Evolutionary conservation across 2,329 filamentous ascomycete species (phyloP).

Genomic region (Phaeosphaeriaceae sp.): DNA sequence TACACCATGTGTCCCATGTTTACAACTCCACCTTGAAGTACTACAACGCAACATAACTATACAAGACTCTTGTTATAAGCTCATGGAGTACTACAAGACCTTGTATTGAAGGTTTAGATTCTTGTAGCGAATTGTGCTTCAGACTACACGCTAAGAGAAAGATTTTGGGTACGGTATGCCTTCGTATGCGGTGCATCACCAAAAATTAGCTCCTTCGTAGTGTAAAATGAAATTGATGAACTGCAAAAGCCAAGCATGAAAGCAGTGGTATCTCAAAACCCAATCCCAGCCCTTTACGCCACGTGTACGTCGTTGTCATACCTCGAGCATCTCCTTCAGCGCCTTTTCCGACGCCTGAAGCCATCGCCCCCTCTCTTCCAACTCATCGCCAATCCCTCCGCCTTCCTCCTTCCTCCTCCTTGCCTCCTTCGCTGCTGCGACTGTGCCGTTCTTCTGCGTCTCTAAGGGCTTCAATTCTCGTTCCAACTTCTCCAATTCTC

Average conservation of each 20-base stretch:
- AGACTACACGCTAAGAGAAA: no score
- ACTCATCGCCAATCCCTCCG: conserved; percentile 71
- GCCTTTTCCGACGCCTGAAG: conserved; percentile 71
- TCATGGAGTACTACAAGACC: no score
- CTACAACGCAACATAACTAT: no score
- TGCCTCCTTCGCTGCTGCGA: conserved; percentile 74
- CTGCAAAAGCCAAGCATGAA: background rate
- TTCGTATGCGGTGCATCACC: no score
- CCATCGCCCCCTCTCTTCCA: conserved; percentile 80
- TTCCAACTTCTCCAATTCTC: conserved; percentile 71
- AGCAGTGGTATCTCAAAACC: conserved; percentile 18
- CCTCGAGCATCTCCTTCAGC: conserved; percentile 68
- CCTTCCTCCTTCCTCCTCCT: conserved; percentile 70
- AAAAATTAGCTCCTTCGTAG: no score
- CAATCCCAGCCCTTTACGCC: conserved; percentile 15
- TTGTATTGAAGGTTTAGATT: no score
- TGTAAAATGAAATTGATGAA: background rate
- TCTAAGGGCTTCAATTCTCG: conserved; percentile 74
- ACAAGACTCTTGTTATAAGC: no score
- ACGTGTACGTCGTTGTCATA: conserved; percentile 44
- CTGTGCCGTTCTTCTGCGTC: conserved; percentile 69
- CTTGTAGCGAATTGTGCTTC: no score
- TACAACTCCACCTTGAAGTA: no score
- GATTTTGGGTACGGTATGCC: no score
- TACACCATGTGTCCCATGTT: no score